Evolutionary conservation across 352 stramenopile species (phyloP), one percentile per base, ranked within the genome.

Genomic region (Globisporangium splendens): DNA sequence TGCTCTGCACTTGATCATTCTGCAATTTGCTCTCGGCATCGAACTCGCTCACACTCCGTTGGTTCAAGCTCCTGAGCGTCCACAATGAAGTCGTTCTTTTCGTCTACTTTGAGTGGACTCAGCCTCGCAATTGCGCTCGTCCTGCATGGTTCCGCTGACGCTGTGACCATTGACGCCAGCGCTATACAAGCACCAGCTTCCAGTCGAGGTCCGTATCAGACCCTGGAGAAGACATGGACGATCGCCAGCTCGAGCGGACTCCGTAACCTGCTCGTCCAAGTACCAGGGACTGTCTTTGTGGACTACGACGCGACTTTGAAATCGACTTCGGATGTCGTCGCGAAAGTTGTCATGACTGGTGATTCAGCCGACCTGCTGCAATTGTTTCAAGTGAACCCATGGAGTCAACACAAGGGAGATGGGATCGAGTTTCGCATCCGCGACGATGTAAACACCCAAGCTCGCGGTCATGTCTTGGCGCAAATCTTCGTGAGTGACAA

Each of bases 301-400:
- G 35, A 46, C 50, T 55, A 55, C 20, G 50, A 55, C 14, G 31
- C 50, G 31, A 24, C 50, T 1, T 24, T 50, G 12, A n/a, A 10
- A 11, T 15, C 43, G 43, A 24, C 14, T 49, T 31, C 24, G 24
- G 24, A 31, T 31, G 24, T 84, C 1, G 68, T 83, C 47, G 75
- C 73, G 18, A 80, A 61, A 41, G 70, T 89, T 18, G 69, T 79
- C 42, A 54, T 89, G 52, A 75, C 67, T 24, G 72, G 79, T 49
- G 77, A 84, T 66, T 86, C 79, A 54, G 65, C 65, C 5, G 70
- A 75, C 18, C 51, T 89, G 48, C 49, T 88, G 2, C 46, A 75
- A 13, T 24, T 72, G 15, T 64, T 86, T 10, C 70, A 89, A 31
- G 69, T 69, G 39, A 51, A 65, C 5, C 24, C 49, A 8, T 31